Conservation (phyloP, 1,284 basidiomycete genomes). For the Ceratobasidium sp. region DNA sequence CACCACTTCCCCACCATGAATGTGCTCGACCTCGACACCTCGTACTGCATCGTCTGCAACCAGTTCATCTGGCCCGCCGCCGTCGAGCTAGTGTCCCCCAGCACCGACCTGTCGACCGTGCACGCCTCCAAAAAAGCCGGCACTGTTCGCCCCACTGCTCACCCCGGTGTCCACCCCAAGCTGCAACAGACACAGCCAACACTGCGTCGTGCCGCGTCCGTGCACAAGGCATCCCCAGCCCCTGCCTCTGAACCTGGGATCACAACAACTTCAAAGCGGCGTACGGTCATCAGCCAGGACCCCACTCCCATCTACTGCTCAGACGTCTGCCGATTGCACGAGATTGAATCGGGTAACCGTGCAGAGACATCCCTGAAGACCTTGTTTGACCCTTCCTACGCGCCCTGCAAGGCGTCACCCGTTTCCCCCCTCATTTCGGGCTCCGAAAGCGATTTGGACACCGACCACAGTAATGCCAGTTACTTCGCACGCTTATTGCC, state of each 20-base stretch:
- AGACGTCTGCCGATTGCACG: slow-evolving; percentile 69
- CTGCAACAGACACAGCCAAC: slow-evolving; percentile 17
- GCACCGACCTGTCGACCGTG: slow-evolving; percentile 26
- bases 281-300: slow-evolving; percentile 78
- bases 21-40: slow-evolving; percentile 44
- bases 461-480: slow-evolving; percentile 44
- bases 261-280: slow-evolving; percentile 61
- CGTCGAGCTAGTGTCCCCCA: slow-evolving; percentile 3
- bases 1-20: slow-evolving; percentile 35
- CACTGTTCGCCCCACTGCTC: slow-evolving; percentile 8
- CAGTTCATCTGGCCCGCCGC: slow-evolving; percentile 45
- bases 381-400: slow-evolving; percentile 41
- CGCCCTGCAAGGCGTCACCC: slow-evolving; percentile 41
- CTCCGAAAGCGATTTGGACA: slow-evolving; percentile 43
- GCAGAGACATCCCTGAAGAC: slow-evolving; percentile 44
- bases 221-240: slow-evolving; percentile 11
- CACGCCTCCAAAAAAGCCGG: slow-evolving; percentile 37
- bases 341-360: slow-evolving; percentile 41
- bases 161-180: neutral
- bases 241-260: slow-evolving; percentile 20
- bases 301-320: slow-evolving; percentile 84
- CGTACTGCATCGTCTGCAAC: slow-evolving; percentile 44
- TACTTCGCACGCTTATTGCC: slow-evolving; percentile 41
- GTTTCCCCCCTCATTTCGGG: slow-evolving; percentile 42
- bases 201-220: slow-evolving; percentile 23